Conservation (phyloP, 106 monocot genomes). For the Chionographis japonica region DNA sequence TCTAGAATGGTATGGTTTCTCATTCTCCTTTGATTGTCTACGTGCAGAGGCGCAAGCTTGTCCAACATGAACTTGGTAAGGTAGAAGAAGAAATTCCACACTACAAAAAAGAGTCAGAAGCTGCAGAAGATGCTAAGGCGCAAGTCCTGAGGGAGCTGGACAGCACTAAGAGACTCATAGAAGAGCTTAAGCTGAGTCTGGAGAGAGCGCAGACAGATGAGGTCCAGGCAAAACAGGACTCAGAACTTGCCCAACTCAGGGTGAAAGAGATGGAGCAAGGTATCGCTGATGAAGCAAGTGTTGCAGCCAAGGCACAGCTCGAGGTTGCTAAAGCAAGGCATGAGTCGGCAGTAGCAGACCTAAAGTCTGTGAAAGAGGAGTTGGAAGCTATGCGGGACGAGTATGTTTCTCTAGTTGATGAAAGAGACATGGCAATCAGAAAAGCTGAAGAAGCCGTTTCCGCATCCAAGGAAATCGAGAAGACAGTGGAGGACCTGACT, state of each 20-base stretch:
- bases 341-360: constrained; percentile 30
- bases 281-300: constrained; percentile 16
- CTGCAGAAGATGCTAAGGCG: constrained; percentile 27
- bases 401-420: constrained; percentile 13
- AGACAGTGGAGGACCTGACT: constrained; percentile 43
- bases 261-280: constrained; percentile 40
- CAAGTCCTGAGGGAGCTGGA: constrained; percentile 41
- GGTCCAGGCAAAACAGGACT: constrained; percentile 32
- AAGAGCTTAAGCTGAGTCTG: constrained; percentile 13
- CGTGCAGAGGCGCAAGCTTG: constrained; percentile 23
- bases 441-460: constrained; percentile 37
- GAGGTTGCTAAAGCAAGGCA: constrained; percentile 44
- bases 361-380: constrained; percentile 34
- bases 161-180: constrained; percentile 25
- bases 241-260: constrained; percentile 31
- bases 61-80: constrained; percentile 12
- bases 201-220: constrained; percentile 20
- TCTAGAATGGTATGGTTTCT: background rate
- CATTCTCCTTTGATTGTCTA: background rate
- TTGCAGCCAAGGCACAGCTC: constrained; percentile 32
- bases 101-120: constrained; percentile 26
- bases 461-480: constrained; percentile 40
- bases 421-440: constrained; percentile 30
- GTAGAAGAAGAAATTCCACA: constrained; percentile 11
- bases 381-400: constrained; percentile 27